Evolutionary conservation across 345 rosid genomes (phyloP).

Genomic region (Corymbia maculata): DNA sequence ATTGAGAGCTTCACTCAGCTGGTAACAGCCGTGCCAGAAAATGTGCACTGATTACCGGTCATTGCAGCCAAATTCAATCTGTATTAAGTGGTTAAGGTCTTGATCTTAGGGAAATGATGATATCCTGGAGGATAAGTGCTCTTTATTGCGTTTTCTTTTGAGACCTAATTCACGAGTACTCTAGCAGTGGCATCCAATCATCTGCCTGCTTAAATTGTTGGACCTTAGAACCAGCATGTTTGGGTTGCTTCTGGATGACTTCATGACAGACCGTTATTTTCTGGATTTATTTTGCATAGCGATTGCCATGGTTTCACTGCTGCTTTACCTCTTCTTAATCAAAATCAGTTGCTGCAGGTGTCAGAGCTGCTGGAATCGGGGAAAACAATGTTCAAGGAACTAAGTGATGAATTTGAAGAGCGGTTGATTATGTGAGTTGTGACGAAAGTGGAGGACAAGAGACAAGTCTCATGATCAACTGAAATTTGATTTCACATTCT

Average conservation of each 20-base stretch:
- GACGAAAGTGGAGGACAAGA: background rate
- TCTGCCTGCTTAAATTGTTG: background rate
- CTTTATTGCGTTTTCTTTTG: background rate
- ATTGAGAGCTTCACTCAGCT: slow-evolving; percentile 70
- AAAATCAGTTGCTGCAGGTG: slow-evolving; percentile 27
- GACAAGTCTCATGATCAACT: background rate
- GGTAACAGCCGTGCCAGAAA: slow-evolving; percentile 3
- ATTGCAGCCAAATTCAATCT: background rate
- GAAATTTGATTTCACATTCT: background rate
- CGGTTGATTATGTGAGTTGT: slow-evolving; percentile 49
- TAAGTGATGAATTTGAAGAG: slow-evolving; percentile 73
- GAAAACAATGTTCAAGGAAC: slow-evolving; percentile 67
- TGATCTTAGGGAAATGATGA: background rate
- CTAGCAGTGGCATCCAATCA: background rate
- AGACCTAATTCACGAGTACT: background rate
- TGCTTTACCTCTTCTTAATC: background rate
- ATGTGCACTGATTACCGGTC: rapidly evolving
- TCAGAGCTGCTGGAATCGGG: slow-evolving; percentile 73
- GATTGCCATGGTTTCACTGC: background rate
- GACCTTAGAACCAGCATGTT: background rate
- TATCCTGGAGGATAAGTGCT: background rate
- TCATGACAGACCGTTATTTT: background rate
- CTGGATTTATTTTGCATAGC: background rate
- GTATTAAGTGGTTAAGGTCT: background rate
- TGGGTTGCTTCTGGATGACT: background rate